phyloP scores from a whole-genome alignment of 352 stramenopile species.

The Globisporangium abappressorium region DNA sequence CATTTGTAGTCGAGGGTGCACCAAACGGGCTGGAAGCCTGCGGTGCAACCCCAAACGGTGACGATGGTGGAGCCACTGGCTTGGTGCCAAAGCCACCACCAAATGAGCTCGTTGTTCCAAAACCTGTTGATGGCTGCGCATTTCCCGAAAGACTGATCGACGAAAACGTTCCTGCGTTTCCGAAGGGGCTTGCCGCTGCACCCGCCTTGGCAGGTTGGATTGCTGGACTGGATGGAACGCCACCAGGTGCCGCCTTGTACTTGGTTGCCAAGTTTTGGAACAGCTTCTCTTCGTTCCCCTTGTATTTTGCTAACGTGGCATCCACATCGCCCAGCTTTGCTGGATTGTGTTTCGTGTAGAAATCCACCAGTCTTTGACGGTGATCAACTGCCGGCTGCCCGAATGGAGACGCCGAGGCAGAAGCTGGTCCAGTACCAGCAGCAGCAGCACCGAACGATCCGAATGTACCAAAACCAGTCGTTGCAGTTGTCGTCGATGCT shows the following conservation, averaged over 20 bases:
- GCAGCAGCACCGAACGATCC: slow-evolving; percentile 13
- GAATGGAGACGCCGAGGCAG: slow-evolving; percentile 32
- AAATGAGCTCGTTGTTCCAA: slow-evolving; percentile 34
- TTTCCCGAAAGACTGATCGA: slow-evolving; percentile 26
- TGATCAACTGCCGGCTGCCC: slow-evolving; percentile 46
- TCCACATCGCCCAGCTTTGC: slow-evolving; percentile 87
- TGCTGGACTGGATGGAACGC: slow-evolving; percentile 33
- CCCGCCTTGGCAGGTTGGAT: slow-evolving; percentile 36
- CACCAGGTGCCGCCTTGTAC: slow-evolving; percentile 45
- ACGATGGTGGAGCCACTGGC: slow-evolving; percentile 25
- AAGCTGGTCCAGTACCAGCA: slow-evolving; percentile 13
- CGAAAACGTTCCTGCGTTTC: slow-evolving; percentile 47
- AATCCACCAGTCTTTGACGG: slow-evolving; percentile 73
- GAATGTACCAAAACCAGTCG: slow-evolving; percentile 17
- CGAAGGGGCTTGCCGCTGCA: slow-evolving; percentile 58
- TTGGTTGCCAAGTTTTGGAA: slow-evolving; percentile 70
- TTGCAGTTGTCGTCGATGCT: slow-evolving; percentile 6
- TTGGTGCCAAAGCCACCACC: slow-evolving; percentile 40
- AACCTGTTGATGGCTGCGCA: slow-evolving; percentile 21
- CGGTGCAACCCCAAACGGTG: slow-evolving; percentile 42
- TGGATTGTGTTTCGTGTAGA: slow-evolving; percentile 92
- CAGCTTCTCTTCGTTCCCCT: slow-evolving; percentile 76
- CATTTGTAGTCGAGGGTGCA: not conserved
- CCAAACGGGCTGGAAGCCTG: slow-evolving; percentile 26
- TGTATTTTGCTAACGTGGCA: slow-evolving; percentile 88